Evolutionary conservation across 2,329 filamentous ascomycete genomes (phyloP), one percentile per base, ranked within the genome.

Genomic region (Penicillium janthinellum): DNA sequence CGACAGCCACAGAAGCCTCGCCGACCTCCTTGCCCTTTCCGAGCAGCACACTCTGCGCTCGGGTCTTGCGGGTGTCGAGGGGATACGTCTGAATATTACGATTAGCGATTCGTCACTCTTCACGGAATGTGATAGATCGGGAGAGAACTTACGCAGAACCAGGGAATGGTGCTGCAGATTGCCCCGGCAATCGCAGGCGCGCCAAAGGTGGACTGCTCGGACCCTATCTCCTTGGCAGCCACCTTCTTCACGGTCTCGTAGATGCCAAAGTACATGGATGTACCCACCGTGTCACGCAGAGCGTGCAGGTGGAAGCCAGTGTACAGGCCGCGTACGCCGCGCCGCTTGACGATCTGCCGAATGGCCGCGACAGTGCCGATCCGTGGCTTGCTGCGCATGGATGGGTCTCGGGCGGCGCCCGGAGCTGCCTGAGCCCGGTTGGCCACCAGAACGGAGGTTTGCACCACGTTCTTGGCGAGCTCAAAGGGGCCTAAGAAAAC

Each of bases 61-160:
- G 79, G n/a, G 79, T 81, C 66, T 81, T 81, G 59, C 77, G 76
- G 2, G 79, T 81, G 60, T 81, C 79, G 11, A 81, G 74, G 0
- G 79, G 78, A 60, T 81, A 81, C 4, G 79, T 81, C 79, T 81
- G 28, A 41, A 31, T 47, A 69, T 49, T 64, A 59, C 55, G 22
- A 25, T 55, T 38, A 55, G 52, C 25, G 22, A 31, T 6, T 31
- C 8, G 31, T 31, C 8, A 31, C 31, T 10, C 31, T 31, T 31
- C 31, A 6, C 8, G 8, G 31, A 31, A 31, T 31, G 8, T 31
- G 31, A 31, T 31, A 31, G 8, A 31, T 31, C 8, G 31, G 31
- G 31, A 6, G 8, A 31, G 7, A 8, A 72, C 77, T 68, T 75
- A 81, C 78, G 52, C 78, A 77, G 31, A 80, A 72, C 79, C 79